phyloP scores from a whole-genome alignment of 2,329 filamentous ascomycete species.

The Magnaporthiopsis incrustans region DNA sequence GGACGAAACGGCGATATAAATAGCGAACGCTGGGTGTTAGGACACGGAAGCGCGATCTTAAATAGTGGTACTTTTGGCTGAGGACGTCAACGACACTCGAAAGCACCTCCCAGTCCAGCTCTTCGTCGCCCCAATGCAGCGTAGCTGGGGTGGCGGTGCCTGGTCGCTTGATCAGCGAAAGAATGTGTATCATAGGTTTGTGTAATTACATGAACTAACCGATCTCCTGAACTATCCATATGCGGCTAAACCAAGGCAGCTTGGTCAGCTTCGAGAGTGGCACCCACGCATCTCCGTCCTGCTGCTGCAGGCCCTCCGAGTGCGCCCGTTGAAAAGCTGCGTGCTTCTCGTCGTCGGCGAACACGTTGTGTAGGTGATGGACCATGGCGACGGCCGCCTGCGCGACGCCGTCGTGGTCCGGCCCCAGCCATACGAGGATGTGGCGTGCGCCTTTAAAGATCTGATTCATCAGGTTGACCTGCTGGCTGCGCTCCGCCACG shows the following conservation, averaged over 20 bases:
- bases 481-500: constrained; percentile 14
- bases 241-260: constrained; percentile 1
- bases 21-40: neutral
- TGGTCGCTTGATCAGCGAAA: no score
- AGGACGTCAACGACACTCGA: neutral
- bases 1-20: neutral
- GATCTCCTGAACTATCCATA: constrained; percentile 1
- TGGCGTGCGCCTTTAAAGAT: constrained; percentile 15
- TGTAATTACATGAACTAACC: no score
- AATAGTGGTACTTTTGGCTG: neutral
- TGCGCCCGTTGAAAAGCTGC: neutral
- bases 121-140: neutral
- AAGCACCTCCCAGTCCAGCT: neutral
- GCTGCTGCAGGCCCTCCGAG: neutral
- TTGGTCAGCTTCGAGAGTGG: neutral
- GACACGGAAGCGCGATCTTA: neutral
- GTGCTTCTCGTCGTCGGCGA: neutral
- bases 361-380: neutral
- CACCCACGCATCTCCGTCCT: neutral
- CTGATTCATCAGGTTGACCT: constrained; percentile 17
- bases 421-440: constrained; percentile 17
- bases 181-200: no score
- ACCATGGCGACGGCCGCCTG: neutral
- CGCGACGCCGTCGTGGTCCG: neutral
- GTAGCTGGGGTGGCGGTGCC: neutral